Conservation (phyloP, 345 rosid species). For the Syzygium aromaticum region DNA sequence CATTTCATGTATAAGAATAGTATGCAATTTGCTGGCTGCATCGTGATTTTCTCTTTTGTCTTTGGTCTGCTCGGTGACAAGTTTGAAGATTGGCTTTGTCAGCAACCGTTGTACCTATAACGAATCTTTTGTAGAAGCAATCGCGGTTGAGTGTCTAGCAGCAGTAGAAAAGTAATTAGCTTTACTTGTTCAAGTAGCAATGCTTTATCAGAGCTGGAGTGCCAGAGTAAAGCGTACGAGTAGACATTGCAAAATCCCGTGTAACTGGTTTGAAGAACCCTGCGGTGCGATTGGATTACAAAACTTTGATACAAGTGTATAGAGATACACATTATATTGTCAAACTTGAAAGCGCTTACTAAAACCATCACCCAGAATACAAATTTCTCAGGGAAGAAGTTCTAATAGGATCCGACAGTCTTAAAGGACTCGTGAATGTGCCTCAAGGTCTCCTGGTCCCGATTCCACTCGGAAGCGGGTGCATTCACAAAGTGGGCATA, state of each 20-base stretch:
- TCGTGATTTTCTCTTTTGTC: background rate
- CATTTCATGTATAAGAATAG: background rate
- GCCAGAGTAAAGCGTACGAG: background rate
- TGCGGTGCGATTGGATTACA: background rate
- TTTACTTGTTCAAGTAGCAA: background rate
- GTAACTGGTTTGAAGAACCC: background rate
- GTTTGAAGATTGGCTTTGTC: background rate
- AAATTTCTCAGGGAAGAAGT: background rate
- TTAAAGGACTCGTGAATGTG: constrained; percentile 80
- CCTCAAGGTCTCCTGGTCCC: constrained; percentile 63
- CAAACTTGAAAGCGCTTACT: background rate
- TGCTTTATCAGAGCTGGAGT: background rate
- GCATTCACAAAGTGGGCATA: constrained; percentile 92
- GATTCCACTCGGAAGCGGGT: constrained; percentile 75
- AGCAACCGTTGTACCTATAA: background rate
- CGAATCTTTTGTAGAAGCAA: background rate
- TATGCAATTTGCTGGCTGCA: background rate
- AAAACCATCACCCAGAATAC: background rate
- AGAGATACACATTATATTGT: background rate
- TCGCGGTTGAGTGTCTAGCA: background rate
- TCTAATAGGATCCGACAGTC: constrained; percentile 31
- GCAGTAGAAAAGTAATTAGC: background rate
- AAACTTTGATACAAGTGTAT: background rate
- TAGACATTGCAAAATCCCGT: background rate
- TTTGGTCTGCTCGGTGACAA: background rate